These are phyloP conservation scores for Synchytrium microbalum DNA, from an alignment of 371 early-diverging fungal species.

Conservation along the genomic window DNA sequence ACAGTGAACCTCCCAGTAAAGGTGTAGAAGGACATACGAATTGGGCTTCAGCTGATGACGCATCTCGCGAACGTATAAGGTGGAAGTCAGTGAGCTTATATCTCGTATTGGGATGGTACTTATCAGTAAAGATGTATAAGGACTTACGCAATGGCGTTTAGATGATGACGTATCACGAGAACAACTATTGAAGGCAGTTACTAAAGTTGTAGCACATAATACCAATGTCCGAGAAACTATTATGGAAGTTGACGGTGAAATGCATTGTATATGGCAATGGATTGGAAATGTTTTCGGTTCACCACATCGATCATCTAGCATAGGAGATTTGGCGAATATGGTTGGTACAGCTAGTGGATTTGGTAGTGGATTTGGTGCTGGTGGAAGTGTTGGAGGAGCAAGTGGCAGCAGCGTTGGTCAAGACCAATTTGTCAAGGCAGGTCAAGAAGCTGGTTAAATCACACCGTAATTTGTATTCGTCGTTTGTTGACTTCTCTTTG, in stretches of 20 bases:
- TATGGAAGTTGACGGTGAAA: slow-evolving; percentile 30
- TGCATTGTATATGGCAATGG: slow-evolving; percentile 37
- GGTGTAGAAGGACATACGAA: too few species aligned
- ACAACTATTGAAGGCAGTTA: slow-evolving; percentile 25
- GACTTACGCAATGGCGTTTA: slow-evolving; percentile 22
- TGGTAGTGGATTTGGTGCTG: too few species aligned
- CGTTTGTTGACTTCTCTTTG: too few species aligned
- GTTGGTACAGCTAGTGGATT: too few species aligned
- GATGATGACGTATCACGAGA: slow-evolving; percentile 20
- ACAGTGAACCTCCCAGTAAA: not conserved
- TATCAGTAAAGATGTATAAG: slow-evolving; percentile 19
- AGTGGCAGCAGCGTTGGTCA: not conserved
- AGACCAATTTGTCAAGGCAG: too few species aligned
- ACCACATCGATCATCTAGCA: not conserved
- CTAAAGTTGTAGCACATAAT: slow-evolving; percentile 17
- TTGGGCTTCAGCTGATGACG: too few species aligned
- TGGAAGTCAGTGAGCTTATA: too few species aligned
- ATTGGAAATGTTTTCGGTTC: slow-evolving; percentile 30
- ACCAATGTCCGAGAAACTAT: slow-evolving; percentile 28
- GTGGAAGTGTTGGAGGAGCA: too few species aligned
- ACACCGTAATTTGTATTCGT: too few species aligned
- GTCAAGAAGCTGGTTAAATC: too few species aligned
- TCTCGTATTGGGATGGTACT: too few species aligned
- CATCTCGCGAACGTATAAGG: too few species aligned
- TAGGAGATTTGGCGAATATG: not conserved